Evolutionary conservation across 176 grass and related monocot species (phyloP).

Genomic region (Melocanna baccifera): DNA sequence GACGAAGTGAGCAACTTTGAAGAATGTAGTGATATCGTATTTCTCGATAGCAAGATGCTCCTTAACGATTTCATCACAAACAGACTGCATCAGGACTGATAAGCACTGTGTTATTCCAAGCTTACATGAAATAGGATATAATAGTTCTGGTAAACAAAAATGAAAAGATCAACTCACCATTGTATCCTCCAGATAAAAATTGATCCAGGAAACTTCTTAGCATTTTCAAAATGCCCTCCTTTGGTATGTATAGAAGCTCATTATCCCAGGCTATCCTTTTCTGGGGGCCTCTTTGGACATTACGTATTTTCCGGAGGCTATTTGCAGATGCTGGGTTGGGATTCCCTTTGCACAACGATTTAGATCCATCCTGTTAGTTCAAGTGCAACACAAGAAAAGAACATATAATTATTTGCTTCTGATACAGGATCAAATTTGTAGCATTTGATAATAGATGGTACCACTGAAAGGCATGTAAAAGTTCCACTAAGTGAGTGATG

Average conservation of each 20-base stretch:
- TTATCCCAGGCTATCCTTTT: slow-evolving; percentile 92
- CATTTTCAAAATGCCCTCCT: slow-evolving; percentile 55
- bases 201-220: slow-evolving; percentile 70
- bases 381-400: slow-evolving; percentile 21
- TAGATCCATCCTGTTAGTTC: slow-evolving; percentile 75
- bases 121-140: slow-evolving; percentile 12
- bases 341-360: slow-evolving; percentile 78
- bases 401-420: slow-evolving; percentile 11
- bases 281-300: slow-evolving; percentile 70
- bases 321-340: slow-evolving; percentile 60
- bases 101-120: slow-evolving; percentile 39
- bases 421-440: slow-evolving; percentile 15
- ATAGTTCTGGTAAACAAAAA: slow-evolving; percentile 19
- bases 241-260: slow-evolving; percentile 52
- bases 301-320: slow-evolving; percentile 61
- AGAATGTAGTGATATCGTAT: slow-evolving; percentile 69
- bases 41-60: slow-evolving; percentile 68
- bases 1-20: slow-evolving; percentile 79
- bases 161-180: slow-evolving; percentile 46
- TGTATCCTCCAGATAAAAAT: slow-evolving; percentile 94
- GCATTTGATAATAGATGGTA: slow-evolving; percentile 32
- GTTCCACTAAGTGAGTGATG: slow-evolving; percentile 53
- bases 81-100: slow-evolving; percentile 93
- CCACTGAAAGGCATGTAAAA: slow-evolving; percentile 61
- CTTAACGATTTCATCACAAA: slow-evolving; percentile 70